These are phyloP conservation scores for Candolleomyces aberdarensis DNA, from an alignment of 768 basidiomycete species.

Conservation along the genomic window DNA sequence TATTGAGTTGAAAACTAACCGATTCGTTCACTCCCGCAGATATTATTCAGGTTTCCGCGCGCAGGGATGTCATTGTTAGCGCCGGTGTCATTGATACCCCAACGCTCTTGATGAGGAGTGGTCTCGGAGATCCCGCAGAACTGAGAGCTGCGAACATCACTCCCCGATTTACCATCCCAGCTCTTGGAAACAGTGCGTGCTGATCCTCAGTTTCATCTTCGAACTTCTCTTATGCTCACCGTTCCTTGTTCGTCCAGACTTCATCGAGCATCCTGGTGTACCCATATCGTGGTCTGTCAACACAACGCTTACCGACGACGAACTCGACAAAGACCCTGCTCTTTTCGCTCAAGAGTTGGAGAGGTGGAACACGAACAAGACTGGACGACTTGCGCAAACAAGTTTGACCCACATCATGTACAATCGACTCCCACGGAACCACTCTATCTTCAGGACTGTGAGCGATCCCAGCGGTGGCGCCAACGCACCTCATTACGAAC, in stretches of 20 bases:
- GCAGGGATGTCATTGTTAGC: conserved; percentile 35
- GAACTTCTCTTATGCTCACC: background rate
- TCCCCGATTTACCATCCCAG: conserved; percentile 26
- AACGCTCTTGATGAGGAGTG: conserved; percentile 27
- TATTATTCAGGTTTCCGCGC: conserved; percentile 13
- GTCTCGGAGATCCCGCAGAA: conserved; percentile 26
- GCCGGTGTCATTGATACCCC: conserved; percentile 34
- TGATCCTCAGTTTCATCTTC: too few species aligned
- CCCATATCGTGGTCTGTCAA: background rate
- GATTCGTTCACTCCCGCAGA: background rate
- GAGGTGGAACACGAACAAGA: conserved; percentile 16
- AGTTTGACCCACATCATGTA: conserved; percentile 19
- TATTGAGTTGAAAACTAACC: too few species aligned
- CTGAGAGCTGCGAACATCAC: conserved; percentile 21
- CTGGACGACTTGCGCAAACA: conserved; percentile 19
- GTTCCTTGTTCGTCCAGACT: conserved; percentile 4
- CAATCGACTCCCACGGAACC: conserved; percentile 16
- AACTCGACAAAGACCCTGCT: background rate
- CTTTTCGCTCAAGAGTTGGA: conserved; percentile 6
- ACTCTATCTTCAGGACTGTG: conserved; percentile 12
- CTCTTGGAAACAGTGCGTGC: conserved; percentile 28
- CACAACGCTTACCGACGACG: background rate
- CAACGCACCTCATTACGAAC: conserved; percentile 28
- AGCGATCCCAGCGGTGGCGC: conserved; percentile 32
- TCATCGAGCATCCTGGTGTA: conserved; percentile 24